phyloP scores from a whole-genome alignment of 1,139 yeast species.

The Hyphopichia buzzinii region DNA sequence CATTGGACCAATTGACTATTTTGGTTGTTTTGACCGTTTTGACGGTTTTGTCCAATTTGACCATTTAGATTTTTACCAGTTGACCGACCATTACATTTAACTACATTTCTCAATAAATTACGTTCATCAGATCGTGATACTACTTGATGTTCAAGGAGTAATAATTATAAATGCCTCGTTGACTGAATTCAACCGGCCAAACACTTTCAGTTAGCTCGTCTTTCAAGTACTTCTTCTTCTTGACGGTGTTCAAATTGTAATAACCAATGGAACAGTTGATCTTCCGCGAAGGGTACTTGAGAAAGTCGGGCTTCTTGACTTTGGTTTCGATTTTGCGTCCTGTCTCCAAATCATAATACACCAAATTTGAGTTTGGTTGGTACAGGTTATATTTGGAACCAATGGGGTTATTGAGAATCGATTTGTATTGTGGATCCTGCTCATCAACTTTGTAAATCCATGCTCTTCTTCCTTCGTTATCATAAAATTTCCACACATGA shows the following conservation, averaged over 20 bases:
- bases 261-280: conserved; percentile 58
- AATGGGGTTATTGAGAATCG: conserved; percentile 17
- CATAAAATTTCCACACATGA: conserved; percentile 52
- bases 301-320: conserved; percentile 55
- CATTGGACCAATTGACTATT: no score
- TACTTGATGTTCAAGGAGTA: conserved; percentile 51
- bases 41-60: no score
- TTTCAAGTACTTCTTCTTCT: conserved; percentile 27
- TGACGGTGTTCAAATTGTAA: conserved; percentile 36
- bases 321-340: conserved; percentile 64
- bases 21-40: no score
- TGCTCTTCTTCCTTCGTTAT: conserved; percentile 72
- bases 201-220: conserved; percentile 40
- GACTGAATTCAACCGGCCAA: conserved; percentile 64
- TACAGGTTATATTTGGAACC: conserved; percentile 11
- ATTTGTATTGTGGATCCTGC: conserved; percentile 31
- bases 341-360: conserved; percentile 60
- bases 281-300: conserved; percentile 63
- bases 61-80: no score
- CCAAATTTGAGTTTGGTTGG: conserved; percentile 34
- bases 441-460: conserved; percentile 66
- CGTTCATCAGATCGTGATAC: no score
- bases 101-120: no score
- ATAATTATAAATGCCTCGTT: conserved; percentile 71
- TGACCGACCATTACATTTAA: no score